These are phyloP conservation scores for Graphilbum sp. DNA, from an alignment of 2,329 filamentous ascomycete species.

Conservation along the genomic window DNA sequence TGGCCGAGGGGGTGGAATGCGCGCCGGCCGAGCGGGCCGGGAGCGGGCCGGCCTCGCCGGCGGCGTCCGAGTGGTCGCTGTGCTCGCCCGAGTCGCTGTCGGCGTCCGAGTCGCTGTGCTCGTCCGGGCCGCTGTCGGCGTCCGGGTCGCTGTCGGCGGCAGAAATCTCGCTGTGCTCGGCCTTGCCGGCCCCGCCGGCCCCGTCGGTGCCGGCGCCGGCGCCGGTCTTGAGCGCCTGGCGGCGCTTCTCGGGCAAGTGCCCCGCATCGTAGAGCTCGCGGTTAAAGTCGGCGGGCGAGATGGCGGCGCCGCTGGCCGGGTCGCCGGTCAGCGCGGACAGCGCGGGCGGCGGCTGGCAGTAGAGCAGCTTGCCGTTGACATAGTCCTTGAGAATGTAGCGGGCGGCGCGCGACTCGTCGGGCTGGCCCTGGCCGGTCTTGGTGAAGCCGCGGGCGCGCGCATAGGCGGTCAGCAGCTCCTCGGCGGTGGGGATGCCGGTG, in stretches of 20 bases:
- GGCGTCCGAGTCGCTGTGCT: neutral
- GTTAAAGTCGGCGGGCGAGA: constrained; percentile 69
- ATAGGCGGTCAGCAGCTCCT: constrained; percentile 74
- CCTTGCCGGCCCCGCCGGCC: neutral
- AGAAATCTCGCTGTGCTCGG: neutral
- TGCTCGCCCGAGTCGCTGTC: constrained; percentile 10
- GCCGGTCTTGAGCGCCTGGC: constrained; percentile 40
- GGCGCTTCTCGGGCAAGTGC: constrained; percentile 69
- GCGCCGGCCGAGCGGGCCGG: neutral
- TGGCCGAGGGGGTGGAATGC: constrained; percentile 21
- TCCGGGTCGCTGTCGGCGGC: neutral
- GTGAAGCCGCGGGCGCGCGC: constrained; percentile 80
- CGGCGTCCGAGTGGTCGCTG: constrained; percentile 15
- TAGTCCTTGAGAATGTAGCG: constrained; percentile 91
- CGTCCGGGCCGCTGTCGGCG: neutral
- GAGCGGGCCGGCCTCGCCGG: too few species aligned
- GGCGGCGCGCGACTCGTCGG: constrained; percentile 84
- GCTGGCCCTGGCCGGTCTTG: constrained; percentile 75
- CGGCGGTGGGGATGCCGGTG: constrained; percentile 67
- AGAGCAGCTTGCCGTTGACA: constrained; percentile 88
- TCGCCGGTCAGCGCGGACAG: neutral
- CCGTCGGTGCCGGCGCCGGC: neutral
- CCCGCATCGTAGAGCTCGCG: constrained; percentile 68
- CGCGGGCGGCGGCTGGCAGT: constrained; percentile 67
- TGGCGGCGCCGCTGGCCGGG: constrained; percentile 10